Evolutionary conservation across 2,329 filamentous ascomycete species (phyloP).

Genomic region (Ceratocystis cubensis): DNA sequence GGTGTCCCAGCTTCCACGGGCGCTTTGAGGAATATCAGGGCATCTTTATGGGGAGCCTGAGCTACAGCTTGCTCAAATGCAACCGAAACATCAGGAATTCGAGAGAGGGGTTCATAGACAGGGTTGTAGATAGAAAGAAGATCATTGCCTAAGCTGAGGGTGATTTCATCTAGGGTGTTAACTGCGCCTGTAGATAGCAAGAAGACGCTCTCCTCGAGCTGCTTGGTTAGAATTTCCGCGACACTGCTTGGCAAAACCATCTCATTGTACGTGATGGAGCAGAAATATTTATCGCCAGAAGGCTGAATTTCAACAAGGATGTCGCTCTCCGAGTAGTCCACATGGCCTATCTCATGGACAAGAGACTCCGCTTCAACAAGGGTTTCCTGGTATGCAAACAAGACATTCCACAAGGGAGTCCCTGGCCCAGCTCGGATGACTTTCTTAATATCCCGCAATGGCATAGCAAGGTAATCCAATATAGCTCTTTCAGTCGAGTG

Average conservation of each 20-base stretch:
- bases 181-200: slow-evolving; percentile 26
- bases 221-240: slow-evolving; percentile 42
- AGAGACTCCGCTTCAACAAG: slow-evolving; percentile 30
- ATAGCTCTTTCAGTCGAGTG: slow-evolving; percentile 54
- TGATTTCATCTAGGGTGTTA: slow-evolving; percentile 11
- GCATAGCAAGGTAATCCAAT: slow-evolving; percentile 49
- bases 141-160: slow-evolving; percentile 25
- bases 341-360: slow-evolving; percentile 45
- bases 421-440: slow-evolving; percentile 41
- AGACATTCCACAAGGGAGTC: slow-evolving; percentile 56
- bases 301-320: slow-evolving; percentile 69
- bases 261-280: slow-evolving; percentile 38
- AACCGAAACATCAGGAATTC: slow-evolving; percentile 35
- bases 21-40: slow-evolving; percentile 50
- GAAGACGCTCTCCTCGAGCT: slow-evolving; percentile 43
- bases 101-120: slow-evolving; percentile 27
- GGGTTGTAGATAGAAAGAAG: slow-evolving; percentile 40
- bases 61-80: slow-evolving; percentile 43
- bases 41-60: slow-evolving; percentile 40
- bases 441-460: slow-evolving; percentile 58
- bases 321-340: slow-evolving; percentile 64
- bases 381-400: slow-evolving; percentile 79
- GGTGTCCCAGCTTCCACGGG: slow-evolving; percentile 22
- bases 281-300: slow-evolving; percentile 29
- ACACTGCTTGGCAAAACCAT: slow-evolving; percentile 42